phyloP scores from a whole-genome alignment of 805 yeast genomes.

The Metschnikowia henanensis region DNA sequence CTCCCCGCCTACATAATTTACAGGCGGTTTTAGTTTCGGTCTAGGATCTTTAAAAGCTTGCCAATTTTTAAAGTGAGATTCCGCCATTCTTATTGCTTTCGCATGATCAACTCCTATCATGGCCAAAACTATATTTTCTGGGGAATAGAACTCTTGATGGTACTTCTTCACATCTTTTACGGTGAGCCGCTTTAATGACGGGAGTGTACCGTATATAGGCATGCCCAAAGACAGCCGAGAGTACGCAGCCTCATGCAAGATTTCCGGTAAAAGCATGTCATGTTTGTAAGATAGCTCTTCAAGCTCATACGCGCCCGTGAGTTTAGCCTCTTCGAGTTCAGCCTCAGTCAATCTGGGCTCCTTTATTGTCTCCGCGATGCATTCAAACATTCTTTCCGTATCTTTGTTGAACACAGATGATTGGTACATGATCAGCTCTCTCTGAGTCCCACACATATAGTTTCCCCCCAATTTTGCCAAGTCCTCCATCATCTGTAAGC shows the following conservation, averaged over 20 bases:
- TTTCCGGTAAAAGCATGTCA: conserved; percentile 83
- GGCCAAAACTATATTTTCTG: conserved; percentile 81
- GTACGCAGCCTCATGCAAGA: conserved; percentile 85
- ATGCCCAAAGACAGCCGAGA: conserved; percentile 72
- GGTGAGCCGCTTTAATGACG: conserved; percentile 55
- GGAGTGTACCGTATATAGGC: conserved; percentile 81
- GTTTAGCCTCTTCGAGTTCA: conserved; percentile 73
- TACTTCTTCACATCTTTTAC: conserved; percentile 56
- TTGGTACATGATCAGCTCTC: conserved; percentile 92
- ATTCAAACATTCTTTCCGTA: conserved; percentile 71
- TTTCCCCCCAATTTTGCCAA: conserved; percentile 88
- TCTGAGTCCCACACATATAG: conserved; percentile 87
- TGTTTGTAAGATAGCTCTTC: conserved; percentile 81
- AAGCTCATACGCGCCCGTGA: conserved; percentile 78
- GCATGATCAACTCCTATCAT: conserved; percentile 82
- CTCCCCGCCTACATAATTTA: conserved; percentile 53
- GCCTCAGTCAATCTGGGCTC: conserved; percentile 64
- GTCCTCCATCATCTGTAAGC: conserved; percentile 69
- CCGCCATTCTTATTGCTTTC: conserved; percentile 62
- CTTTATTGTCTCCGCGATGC: conserved; percentile 76
- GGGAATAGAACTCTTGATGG: conserved; percentile 66
- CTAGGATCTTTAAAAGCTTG: conserved; percentile 12
- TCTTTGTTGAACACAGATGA: conserved; percentile 91
- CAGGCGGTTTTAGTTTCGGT: conserved; percentile 52
- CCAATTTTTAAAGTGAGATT: conserved; percentile 66